Evolutionary conservation across 139 green algal genomes (phyloP).

Genomic region (Chlamydomonas sp.): DNA sequence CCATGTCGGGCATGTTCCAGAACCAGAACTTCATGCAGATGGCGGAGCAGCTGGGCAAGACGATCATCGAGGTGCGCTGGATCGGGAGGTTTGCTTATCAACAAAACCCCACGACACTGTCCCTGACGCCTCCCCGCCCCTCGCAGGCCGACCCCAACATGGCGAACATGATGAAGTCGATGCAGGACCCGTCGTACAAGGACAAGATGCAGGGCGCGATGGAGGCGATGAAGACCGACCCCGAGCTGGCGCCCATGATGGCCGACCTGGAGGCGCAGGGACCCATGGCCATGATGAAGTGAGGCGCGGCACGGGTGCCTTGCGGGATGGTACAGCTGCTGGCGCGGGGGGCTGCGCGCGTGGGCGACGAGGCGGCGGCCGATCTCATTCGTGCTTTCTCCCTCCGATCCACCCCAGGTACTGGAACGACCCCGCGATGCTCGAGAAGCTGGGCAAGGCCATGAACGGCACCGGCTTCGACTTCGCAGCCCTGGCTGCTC

Average conservation of each 20-base stretch:
- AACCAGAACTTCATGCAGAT: slow-evolving; percentile 79
- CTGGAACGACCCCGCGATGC: slow-evolving; percentile 88
- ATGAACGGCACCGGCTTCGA: slow-evolving; percentile 63
- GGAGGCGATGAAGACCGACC: slow-evolving; percentile 83
- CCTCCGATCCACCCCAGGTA: too few species aligned
- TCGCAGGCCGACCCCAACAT: slow-evolving; percentile 61
- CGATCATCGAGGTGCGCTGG: slow-evolving; percentile 62
- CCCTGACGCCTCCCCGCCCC: background rate
- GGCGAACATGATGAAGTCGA: slow-evolving; percentile 58
- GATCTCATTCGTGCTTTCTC: too few species aligned
- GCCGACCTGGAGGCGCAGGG: slow-evolving; percentile 88
- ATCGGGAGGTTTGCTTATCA: background rate
- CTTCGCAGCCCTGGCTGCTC: slow-evolving; percentile 17
- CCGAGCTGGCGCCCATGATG: slow-evolving; percentile 84
- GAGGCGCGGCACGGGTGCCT: too few species aligned
- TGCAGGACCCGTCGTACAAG: slow-evolving; percentile 60
- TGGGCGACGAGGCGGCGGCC: too few species aligned
- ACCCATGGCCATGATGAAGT: slow-evolving; percentile 97
- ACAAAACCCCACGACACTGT: background rate
- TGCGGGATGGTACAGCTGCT: too few species aligned
- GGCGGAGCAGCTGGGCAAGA: slow-evolving; percentile 75
- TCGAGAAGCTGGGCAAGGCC: slow-evolving; percentile 84
- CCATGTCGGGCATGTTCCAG: slow-evolving; percentile 68
- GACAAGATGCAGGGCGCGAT: slow-evolving; percentile 54
- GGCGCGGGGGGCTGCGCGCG: too few species aligned